These are phyloP conservation scores for Pestalotiopsis sp. DNA, from an alignment of 2,329 filamentous ascomycete genomes.

Conservation along the genomic window DNA sequence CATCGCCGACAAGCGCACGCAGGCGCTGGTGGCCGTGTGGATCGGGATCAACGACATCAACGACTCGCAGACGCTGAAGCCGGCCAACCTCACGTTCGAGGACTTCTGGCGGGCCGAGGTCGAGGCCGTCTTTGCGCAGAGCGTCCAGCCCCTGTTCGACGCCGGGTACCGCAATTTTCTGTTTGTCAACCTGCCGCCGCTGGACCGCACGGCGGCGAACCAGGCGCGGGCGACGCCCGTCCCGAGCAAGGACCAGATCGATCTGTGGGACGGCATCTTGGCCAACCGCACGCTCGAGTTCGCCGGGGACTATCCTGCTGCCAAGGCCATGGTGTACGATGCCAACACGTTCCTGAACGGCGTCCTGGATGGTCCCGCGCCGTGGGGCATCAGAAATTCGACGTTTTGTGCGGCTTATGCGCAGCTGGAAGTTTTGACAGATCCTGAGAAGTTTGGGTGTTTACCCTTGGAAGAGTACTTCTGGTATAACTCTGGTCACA, in stretches of 20 bases:
- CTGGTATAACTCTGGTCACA: conserved; percentile 32
- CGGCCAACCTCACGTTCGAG: conserved; percentile 40
- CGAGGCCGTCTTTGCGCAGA: conserved; percentile 36
- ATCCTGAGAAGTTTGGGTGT: conserved; percentile 27
- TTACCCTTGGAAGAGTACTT: conserved; percentile 29
- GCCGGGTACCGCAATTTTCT: conserved; percentile 53
- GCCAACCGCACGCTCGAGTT: conserved; percentile 34
- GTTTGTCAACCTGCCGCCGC: conserved; percentile 51
- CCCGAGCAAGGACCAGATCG: conserved; percentile 47
- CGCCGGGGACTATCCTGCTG: conserved; percentile 17
- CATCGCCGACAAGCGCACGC: conserved; percentile 3
- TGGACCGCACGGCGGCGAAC: conserved; percentile 44
- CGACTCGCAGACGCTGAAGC: conserved; percentile 41
- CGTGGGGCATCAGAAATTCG: conserved; percentile 28
- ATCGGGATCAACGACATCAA: conserved; percentile 59
- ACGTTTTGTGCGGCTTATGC: conserved; percentile 27
- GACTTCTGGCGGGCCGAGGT: conserved; percentile 44
- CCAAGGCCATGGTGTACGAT: conserved; percentile 28
- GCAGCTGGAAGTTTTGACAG: conserved; percentile 22
- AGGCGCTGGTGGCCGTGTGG: conserved; percentile 47
- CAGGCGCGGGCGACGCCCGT: conserved; percentile 31
- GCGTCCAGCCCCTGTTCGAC: conserved; percentile 42
- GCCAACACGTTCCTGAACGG: conserved; percentile 30
- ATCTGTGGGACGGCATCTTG: conserved; percentile 43
- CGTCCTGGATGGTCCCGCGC: conserved; percentile 25